Base-by-base conservation (phyloP, 2,329 filamentous ascomycete genomes). In the Aaosphaeria pasadenensis region DNA sequence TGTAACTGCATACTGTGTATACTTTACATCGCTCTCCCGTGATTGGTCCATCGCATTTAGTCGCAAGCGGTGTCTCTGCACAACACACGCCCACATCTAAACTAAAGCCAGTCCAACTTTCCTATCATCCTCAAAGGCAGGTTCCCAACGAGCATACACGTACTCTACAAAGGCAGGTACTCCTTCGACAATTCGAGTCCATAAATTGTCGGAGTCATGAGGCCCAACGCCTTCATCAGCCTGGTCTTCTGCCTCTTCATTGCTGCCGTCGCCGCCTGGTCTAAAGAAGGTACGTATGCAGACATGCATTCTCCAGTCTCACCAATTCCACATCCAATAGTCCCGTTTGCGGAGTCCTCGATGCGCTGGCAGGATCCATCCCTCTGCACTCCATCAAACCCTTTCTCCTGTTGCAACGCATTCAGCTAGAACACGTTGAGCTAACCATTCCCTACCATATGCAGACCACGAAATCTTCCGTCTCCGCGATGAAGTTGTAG, bases 401-500 rank as follows among this genome's bases (percentile, higher is more conserved):
- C 17, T 2, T 38, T 38, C 30, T 45, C 35, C 48, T 47, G 44
- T 49, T 42, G 17, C 45, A 43, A 46, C 33, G 53, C 52, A 50
- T 52, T 39, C 50, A 59, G 50, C 55, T 57, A 52, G 44, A 44
- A 47, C 32, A 30, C 47, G 17, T 24, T 39, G 46, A 42, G 47
- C 49, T 59, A 55, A 57, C 58, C 60, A 7, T 44, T 57, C 51
- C 46, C 30, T 48, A 33, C 53, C 51, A 44, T 3, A 30, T 52
- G 32, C 63, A 95, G 94, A 99, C 74, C 90, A 95, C 68, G 94
- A 99, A 75, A 97, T 99, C 76, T 99, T 99, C 77, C 88, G 91
- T 61, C 80, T 99, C 53, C 87, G 87, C 65, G 91, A 96, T 74
- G 94, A 97, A 70, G 82, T 99, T 47, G 76, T 82, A 51, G 74